Evolutionary conservation across 352 stramenopile species (phyloP), one percentile per base, ranked within the genome.

Genomic region (Phytophthora pisi): DNA sequence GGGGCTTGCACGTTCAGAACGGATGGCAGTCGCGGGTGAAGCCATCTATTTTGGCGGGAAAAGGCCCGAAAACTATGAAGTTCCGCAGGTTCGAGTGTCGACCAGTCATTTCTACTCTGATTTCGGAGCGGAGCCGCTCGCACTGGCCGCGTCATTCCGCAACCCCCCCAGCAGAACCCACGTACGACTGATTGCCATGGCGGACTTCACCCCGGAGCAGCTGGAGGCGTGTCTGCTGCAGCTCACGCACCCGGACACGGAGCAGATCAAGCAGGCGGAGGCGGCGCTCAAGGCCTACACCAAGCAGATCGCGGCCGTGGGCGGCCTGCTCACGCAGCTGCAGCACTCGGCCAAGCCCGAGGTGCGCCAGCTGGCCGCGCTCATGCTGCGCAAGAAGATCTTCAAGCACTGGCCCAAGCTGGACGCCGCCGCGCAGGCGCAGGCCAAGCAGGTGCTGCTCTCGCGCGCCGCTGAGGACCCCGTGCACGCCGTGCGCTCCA

Each of bases 261-360:
- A 96, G 71, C 85, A 96, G 58, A 99, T 99, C 78, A 97, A 98
- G 82, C 82, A 98, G 74, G 96, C 94, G 8, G 97, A 99, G 81
- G 74, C 77, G 31, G 81, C 87, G 18, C 74, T 99, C 58, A 99
- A 99, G 81, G 78, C 76, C 31, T 93, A 98, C 69, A 78, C 98
- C 31, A 98, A 98, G 74, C 83, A 97, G 76, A 73, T 96, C 43
- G 75, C 72, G 42, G 93, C 72, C 24, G 89, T 98, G 30, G 77
- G 81, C 52, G 89, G 89, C 1, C 79, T 98, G 66, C 90, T 98
- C 61, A 94, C 89, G 67, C 89, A 98, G 70, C 76, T 98, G 61
- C 86, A 91, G 78, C 75, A 78, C 67, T 96, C 89, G 67, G 55
- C 51, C 50, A 88, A 91, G 64, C 72, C 81, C 11, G 78, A 90